Base-by-base conservation (phyloP, 2,329 filamentous ascomycete genomes). In the Fusarium proliferatum region DNA sequence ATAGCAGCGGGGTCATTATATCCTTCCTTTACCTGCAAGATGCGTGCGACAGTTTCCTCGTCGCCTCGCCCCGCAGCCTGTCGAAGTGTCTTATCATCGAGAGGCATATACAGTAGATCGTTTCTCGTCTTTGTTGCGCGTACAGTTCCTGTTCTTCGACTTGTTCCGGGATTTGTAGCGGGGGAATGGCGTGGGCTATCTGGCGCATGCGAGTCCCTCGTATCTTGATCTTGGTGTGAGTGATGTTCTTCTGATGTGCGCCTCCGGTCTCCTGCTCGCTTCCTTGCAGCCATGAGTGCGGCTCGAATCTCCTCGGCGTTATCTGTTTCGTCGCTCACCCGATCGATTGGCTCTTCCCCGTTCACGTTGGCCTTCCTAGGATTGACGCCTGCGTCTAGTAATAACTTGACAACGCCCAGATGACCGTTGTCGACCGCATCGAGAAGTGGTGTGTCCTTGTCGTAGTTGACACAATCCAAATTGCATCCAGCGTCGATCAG, bases 371-470 rank as follows among this genome's bases (percentile, higher is more conserved):
- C 92, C 75, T 95, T 93, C 56, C 95, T 91, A 55, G 96, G 96
- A 79, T 99, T 97, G 17, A 97, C 96, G 16, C 95, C 96, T 64
- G 95, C 92, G 62, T 93, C 90, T 5, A 99, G 86, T 39, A 99
- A 85, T 15, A 97, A 86, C 78, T 91, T 94, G 46, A 99, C 93
- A 8, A 98, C 96, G 23, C 93, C 93, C 12, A 97, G 81, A 79
- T 99, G 95, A 2, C 94, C 94, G 78, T 99, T 99, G 76, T 98
- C 96, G 34, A 98, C 95, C 9, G 96, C 96, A 84, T 99, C 96
- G 61, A 99, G 92, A 41, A 99, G 88, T 34, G 96, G 96, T 0
- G 96, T 98, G 78, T 99, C 96, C 78, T 94, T 94, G 77, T 95
- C 92, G 77, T 94, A 91, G 77, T 93, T 91, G 65, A 91, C 85